phyloP scores from a whole-genome alignment of 1,139 yeast genomes.

The Starmera stellimalicola region DNA sequence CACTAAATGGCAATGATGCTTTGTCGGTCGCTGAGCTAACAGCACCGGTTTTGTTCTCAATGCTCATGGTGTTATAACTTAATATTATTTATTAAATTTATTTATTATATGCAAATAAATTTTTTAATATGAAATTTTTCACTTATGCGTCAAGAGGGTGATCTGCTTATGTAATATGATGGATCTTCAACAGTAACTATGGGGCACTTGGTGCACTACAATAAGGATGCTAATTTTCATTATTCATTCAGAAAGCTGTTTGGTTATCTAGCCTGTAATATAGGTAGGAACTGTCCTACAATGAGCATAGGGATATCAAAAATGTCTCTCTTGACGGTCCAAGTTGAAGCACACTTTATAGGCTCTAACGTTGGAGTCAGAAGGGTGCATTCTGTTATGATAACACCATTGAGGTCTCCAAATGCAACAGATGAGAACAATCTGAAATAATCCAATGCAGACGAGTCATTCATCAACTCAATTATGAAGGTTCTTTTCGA shows the following conservation, averaged over 20 bases:
- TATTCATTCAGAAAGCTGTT: too few relatives aligned
- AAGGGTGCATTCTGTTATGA: slow-evolving; percentile 75
- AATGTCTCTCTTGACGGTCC: slow-evolving; percentile 84
- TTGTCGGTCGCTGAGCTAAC: slow-evolving; percentile 29
- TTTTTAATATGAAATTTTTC: too few relatives aligned
- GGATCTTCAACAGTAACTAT: too few relatives aligned
- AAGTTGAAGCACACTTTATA: slow-evolving; percentile 59
- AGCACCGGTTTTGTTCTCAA: too few relatives aligned
- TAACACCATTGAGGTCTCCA: slow-evolving; percentile 69
- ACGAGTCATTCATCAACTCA: slow-evolving; percentile 75
- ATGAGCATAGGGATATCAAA: slow-evolving; percentile 93
- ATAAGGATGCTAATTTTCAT: too few relatives aligned
- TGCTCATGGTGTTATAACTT: not conserved
- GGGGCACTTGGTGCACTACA: too few relatives aligned
- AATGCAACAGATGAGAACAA: slow-evolving; percentile 69
- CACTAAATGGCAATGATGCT: slow-evolving; percentile 36
- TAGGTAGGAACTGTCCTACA: slow-evolving; percentile 82
- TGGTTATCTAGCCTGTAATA: slow-evolving; percentile 23
- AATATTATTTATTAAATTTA: too few relatives aligned
- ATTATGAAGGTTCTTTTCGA: slow-evolving; percentile 52
- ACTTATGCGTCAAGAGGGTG: too few relatives aligned
- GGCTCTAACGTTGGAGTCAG: slow-evolving; percentile 30
- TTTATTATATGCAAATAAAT: too few relatives aligned
- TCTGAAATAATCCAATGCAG: slow-evolving; percentile 77
- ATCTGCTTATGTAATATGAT: too few relatives aligned